A percentile compares a stretch with the other conserved stretches of the same genome.
Evolutionary conservation across 2,329 filamentous ascomycete species (phyloP).

Genomic region (Verticillium zaregamsianum): DNA sequence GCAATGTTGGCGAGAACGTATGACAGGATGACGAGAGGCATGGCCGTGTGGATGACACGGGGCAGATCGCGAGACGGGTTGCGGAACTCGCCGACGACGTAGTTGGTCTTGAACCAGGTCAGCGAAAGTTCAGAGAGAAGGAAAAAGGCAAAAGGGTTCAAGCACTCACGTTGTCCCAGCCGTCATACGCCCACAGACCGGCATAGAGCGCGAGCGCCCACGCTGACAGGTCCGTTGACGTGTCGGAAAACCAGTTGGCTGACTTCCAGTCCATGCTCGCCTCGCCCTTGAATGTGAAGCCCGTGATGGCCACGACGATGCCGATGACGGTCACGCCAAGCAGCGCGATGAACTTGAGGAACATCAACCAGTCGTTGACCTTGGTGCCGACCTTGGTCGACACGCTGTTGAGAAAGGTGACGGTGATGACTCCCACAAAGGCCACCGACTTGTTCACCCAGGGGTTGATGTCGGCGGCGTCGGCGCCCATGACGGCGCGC

Average conservation of each 20-base stretch:
- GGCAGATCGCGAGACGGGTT: constrained; percentile 87
- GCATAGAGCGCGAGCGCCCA: constrained; percentile 96
- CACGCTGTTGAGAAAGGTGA: constrained; percentile 84
- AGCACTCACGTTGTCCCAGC: constrained; percentile 88
- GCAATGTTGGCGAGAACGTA: constrained; percentile 90
- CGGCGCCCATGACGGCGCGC: constrained; percentile 78
- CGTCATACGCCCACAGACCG: constrained; percentile 96
- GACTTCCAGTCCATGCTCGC: constrained; percentile 84
- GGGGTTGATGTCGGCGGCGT: constrained; percentile 71
- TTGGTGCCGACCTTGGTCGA: constrained; percentile 85
- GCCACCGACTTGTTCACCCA: constrained; percentile 93
- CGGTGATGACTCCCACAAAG: constrained; percentile 66
- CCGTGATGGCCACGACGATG: constrained; percentile 83
- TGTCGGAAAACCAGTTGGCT: constrained; percentile 83
- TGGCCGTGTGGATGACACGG: constrained; percentile 91
- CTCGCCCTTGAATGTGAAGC: constrained; percentile 70
- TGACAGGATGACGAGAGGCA: constrained; percentile 86
- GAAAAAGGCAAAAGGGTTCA: background rate
- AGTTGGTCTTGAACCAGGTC: constrained; percentile 68
- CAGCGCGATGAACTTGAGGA: constrained; percentile 90
- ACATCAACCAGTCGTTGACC: constrained; percentile 91
- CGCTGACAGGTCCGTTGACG: constrained; percentile 71
- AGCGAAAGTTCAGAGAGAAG: background rate
- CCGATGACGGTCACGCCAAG: constrained; percentile 83
- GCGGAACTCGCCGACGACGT: constrained; percentile 94